Evolutionary conservation across 768 basidiomycete genomes (phyloP), one percentile per base, ranked within the genome.

Genomic region (Mycena albidolilacea): DNA sequence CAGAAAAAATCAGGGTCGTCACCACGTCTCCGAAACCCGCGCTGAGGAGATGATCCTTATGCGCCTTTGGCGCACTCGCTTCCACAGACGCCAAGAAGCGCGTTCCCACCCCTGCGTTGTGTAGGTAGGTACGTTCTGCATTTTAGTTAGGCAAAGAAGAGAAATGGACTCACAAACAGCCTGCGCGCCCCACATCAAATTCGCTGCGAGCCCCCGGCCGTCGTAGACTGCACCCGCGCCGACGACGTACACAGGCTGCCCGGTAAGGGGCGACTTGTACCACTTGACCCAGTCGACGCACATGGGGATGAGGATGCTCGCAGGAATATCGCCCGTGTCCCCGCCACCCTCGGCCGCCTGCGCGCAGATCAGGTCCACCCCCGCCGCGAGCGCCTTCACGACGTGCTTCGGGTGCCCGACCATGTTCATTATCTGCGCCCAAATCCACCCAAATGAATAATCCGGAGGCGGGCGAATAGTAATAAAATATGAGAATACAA

Each of bases 391-490:
- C 9, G 95, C 95, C 80, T 94, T 95, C 59, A 84, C 74, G 57
- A 94, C 94, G 80, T 96, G 95, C 79, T 96, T 97, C 14, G 96
- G 96, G 79, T 96, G 95, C n/a, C 97, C 97, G 70, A 97, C 93
- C 95, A 96, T 96, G 87, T 89, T 72, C 43, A 66, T 39, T 1
- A 73, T 17, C 62, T 97, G 77, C 52, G 9, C 52, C n/a, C 50
- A 52, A 52, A 52, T 52, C 12, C 52, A 30, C 23, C 0, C 6
- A 39, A 54, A 30, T 52, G 7, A n/a, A 15, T 14, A 52, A 66
- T 7, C 3, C 23, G 17, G 12, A 7, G 46, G 10, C 19, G 58
- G 30, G 30, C 30, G 30, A 30, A 30, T 30, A 30, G 30, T 30
- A 30, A 30, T 30, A 30, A 14, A 50, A 50, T 19, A 46, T 17